Evolutionary conservation across 2,329 filamentous ascomycete genomes (phyloP), one percentile per base, ranked within the genome.

Genomic region (Beauveria sp.): DNA sequence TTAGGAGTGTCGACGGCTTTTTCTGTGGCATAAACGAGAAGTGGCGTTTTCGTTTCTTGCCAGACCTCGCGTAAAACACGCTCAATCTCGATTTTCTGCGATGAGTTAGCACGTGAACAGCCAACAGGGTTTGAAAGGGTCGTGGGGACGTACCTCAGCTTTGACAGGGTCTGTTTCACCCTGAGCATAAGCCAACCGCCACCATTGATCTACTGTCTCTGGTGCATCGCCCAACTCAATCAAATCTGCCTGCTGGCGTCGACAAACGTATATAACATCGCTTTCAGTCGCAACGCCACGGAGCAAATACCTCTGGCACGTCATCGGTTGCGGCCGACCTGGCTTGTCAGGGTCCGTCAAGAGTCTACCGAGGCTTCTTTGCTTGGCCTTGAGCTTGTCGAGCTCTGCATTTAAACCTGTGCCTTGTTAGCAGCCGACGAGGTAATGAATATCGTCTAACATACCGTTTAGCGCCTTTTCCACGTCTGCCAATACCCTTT

Each of bases 11-110:
- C 65, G 62, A 83, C 68, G 26, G 81, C 80, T 28, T 73, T 70
- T 63, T 84, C 80, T 4, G 80, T 81, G 24, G 83, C 82, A 66
- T 85, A 85, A 5, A 85, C 71, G 3, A 85, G 67, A 20, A 83
- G 66, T 0, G 79, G 77, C 20, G 72, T 75, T 60, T 78, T 80
- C 9, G 77, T 77, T 53, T 82, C 80, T 8, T 74, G 72, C 71
- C 77, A 80, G 22, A 82, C 75, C 10, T 77, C 75, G 53, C 73
- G 68, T 3, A 82, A 70, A 26, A 83, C 76, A 40, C 75, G 73
- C 45, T 80, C 76, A 24, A 77, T 67, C 3, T 75, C 75, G 2
- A 78, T 74, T 76, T 78, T 82, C 82, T 85, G 63, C 42, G 42
- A 16, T 10, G 12, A 6, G 38, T 63, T 61, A 24, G 10, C 43